These are phyloP conservation scores for Lactarius indigo DNA, from an alignment of 768 basidiomycete genomes.

Conservation along the genomic window DNA sequence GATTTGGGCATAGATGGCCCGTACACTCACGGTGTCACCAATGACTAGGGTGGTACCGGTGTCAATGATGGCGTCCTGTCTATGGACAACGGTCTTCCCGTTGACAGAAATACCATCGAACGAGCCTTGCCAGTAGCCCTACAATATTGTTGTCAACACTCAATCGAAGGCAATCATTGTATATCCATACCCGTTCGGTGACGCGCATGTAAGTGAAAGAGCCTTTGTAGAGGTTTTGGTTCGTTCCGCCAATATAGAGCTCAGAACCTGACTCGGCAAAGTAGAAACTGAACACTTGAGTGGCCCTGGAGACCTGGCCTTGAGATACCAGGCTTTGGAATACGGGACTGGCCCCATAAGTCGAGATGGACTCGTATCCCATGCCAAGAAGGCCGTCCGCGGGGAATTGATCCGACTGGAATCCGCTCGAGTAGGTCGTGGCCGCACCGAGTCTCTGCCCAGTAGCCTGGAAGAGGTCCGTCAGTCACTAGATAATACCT, in stretches of 20 bases:
- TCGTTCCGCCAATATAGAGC: constrained; percentile 24
- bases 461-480: constrained; percentile 30
- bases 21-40: constrained; percentile 16
- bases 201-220: constrained; percentile 16
- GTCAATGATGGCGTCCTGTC: constrained; percentile 36
- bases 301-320: constrained; percentile 30
- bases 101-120: constrained; percentile 29
- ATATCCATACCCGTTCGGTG: not conserved
- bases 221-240: constrained; percentile 12
- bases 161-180: constrained; percentile 15
- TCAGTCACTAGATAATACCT: not conserved
- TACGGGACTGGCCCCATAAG: constrained; percentile 27
- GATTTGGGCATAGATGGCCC: not conserved
- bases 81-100: no score
- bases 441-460: constrained; percentile 46
- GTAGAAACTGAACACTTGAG: constrained; percentile 47
- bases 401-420: constrained; percentile 30
- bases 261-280: constrained; percentile 43
- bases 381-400: constrained; percentile 45
- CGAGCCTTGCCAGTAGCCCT: constrained; percentile 25
- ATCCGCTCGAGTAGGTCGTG: constrained; percentile 35
- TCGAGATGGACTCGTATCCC: constrained; percentile 32
- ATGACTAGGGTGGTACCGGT: constrained; percentile 33
- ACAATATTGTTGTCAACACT: constrained; percentile 30
- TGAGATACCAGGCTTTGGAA: constrained; percentile 44